These are phyloP conservation scores for Boletus huronensis DNA, from an alignment of 768 basidiomycete species.

Conservation along the genomic window DNA sequence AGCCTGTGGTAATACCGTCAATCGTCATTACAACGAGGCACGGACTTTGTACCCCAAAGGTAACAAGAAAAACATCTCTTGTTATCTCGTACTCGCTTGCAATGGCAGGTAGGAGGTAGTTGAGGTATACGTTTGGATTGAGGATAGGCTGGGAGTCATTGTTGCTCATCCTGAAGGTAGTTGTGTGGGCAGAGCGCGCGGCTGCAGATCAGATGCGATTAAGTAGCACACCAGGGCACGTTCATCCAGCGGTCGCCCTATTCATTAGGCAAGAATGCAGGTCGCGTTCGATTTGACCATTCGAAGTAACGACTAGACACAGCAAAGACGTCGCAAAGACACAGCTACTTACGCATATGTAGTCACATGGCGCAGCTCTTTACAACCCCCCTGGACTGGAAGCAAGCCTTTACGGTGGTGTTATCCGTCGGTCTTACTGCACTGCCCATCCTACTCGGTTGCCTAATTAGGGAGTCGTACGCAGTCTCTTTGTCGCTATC, in stretches of 20 bases:
- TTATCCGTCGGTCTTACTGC: no score
- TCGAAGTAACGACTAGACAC: neutral
- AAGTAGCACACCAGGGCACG: neutral
- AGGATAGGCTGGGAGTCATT: conserved; percentile 9
- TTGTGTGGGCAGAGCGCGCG: neutral
- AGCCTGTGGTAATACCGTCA: conserved; percentile 14
- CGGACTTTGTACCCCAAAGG: conserved; percentile 15
- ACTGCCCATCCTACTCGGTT: conserved; percentile 4
- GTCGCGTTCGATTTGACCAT: neutral
- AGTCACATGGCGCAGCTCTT: no score
- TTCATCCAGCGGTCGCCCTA: neutral
- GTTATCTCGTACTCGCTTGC: conserved; percentile 19
- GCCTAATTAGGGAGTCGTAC: conserved; percentile 1
- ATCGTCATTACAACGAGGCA: neutral
- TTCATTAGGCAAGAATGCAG: neutral
- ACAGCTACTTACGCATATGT: no score
- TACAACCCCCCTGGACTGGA: neutral
- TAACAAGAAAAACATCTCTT: conserved; percentile 18
- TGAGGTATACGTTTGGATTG: conserved; percentile 25
- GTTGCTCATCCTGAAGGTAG: neutral
- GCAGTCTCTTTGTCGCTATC: no score
- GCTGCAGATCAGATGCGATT: neutral
- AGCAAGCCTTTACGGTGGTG: neutral
- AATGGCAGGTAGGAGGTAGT: conserved; percentile 20
- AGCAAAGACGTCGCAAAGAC: conserved; percentile 1